phyloP scores from a whole-genome alignment of 2,329 filamentous ascomycete genomes.

The Trichoderma afroharzianum region DNA sequence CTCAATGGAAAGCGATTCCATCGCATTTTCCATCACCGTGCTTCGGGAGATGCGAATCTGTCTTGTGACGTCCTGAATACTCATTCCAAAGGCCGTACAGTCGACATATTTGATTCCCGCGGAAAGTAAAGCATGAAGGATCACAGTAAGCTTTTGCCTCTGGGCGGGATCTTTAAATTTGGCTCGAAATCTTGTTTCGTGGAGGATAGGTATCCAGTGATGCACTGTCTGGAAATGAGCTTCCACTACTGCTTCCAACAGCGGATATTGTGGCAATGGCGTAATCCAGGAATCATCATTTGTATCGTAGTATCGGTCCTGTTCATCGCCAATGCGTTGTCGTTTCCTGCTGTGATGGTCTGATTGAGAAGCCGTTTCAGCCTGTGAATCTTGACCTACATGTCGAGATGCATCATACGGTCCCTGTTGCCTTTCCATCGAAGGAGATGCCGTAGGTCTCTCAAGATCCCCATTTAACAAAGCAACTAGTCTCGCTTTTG shows the following conservation, averaged over 20 bases:
- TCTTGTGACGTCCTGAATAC: not conserved
- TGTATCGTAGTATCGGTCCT: not conserved
- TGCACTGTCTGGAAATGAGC: conserved; percentile 15
- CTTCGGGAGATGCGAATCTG: conserved; percentile 9
- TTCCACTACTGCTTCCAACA: conserved; percentile 13
- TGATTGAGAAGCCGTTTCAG: not conserved
- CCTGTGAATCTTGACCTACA: not conserved
- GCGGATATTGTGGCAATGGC: not conserved
- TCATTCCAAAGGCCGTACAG: conserved; percentile 3
- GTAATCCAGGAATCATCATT: not conserved
- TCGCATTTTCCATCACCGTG: not conserved
- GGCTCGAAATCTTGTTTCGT: conserved; percentile 13
- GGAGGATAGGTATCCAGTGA: conserved; percentile 15
- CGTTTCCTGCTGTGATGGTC: not conserved
- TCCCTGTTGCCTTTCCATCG: not conserved
- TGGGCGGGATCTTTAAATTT: not conserved
- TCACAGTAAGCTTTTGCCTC: not conserved
- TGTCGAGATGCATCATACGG: not conserved
- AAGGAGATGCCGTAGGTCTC: not conserved
- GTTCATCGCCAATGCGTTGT: not conserved
- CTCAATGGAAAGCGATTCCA: not conserved
- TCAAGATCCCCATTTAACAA: not conserved
- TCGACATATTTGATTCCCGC: conserved; percentile 15
- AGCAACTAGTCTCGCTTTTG: not conserved
- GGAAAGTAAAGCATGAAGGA: not conserved